A percentile compares a stretch with the other conserved stretches of the same genome.
Conservation (phyloP, 2,329 filamentous ascomycete genomes). For the Emergomyces pasteurianus region DNA sequence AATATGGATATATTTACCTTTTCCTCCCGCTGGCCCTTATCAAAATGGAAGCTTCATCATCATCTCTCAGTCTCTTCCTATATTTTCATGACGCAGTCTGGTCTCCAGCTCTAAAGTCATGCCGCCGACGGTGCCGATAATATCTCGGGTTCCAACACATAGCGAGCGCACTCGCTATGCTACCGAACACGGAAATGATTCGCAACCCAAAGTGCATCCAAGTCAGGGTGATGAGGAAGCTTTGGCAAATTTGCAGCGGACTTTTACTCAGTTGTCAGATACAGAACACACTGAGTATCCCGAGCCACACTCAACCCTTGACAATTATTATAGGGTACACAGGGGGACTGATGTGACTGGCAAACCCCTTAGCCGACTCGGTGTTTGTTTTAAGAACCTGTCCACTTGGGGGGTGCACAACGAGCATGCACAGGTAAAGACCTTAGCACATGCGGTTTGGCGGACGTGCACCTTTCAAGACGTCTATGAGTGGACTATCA, state of each 20-base stretch:
- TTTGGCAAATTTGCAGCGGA: slow-evolving; percentile 21
- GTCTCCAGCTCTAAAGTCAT: background rate
- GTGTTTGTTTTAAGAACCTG: slow-evolving; percentile 60
- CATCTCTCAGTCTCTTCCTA: background rate
- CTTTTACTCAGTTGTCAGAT: slow-evolving; percentile 15
- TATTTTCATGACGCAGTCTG: background rate
- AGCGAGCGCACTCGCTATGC: background rate
- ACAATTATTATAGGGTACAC: slow-evolving; percentile 56
- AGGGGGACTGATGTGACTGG: slow-evolving; percentile 52
- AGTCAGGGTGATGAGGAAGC: slow-evolving; percentile 20
- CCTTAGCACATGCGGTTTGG: slow-evolving; percentile 55
- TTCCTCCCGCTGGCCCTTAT: background rate
- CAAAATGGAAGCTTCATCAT: background rate
- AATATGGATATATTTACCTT: background rate
- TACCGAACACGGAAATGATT: slow-evolving; percentile 2
- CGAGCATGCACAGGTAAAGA: slow-evolving; percentile 52
- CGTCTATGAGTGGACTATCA: slow-evolving; percentile 42
- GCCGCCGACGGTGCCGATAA: background rate
- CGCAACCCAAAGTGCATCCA: slow-evolving; percentile 16
- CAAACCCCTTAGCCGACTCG: slow-evolving; percentile 41
- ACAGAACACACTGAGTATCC: slow-evolving; percentile 11
- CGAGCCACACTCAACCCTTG: slow-evolving; percentile 49
- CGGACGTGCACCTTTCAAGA: slow-evolving; percentile 68
- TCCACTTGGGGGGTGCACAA: slow-evolving; percentile 57
- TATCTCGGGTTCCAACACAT: background rate